Evolutionary conservation across 2,329 filamentous ascomycete species (phyloP).

Genomic region (Penicillium frequentans): DNA sequence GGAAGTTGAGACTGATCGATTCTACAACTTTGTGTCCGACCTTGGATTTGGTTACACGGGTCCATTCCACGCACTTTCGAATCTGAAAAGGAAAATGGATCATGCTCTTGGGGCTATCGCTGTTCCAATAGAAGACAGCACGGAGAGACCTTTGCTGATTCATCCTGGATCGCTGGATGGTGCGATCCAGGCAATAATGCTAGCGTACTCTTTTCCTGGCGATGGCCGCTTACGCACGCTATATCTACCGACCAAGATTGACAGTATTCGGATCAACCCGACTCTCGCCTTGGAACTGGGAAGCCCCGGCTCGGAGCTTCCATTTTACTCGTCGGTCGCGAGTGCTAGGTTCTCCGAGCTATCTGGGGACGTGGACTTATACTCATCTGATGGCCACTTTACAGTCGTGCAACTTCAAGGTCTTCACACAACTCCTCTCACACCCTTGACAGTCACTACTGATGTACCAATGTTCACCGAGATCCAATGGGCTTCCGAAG

Average conservation of each 20-base stretch:
- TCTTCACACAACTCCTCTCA: slow-evolving; percentile 21
- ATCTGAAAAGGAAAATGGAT: slow-evolving; percentile 18
- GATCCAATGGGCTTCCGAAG: slow-evolving; percentile 18
- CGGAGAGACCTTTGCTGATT: slow-evolving; percentile 7
- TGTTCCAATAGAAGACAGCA: slow-evolving; percentile 4
- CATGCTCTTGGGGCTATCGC: slow-evolving; percentile 19
- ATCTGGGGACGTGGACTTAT: slow-evolving; percentile 27
- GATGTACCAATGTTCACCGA: slow-evolving; percentile 23
- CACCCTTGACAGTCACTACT: slow-evolving; percentile 10
- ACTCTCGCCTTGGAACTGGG: slow-evolving; percentile 1
- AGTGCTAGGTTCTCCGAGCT: slow-evolving; percentile 15
- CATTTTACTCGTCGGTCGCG: slow-evolving; percentile 19
- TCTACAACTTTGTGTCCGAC: slow-evolving; percentile 25
- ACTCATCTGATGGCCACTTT: slow-evolving; percentile 12
- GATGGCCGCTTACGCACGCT: slow-evolving; percentile 19
- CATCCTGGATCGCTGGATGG: slow-evolving; percentile 18
- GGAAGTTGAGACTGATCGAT: slow-evolving; percentile 21
- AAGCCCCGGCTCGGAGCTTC: slow-evolving; percentile 9
- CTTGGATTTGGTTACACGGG: slow-evolving; percentile 29
- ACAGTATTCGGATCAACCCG: slow-evolving; percentile 19
- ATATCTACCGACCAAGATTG: slow-evolving; percentile 23
- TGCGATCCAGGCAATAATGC: slow-evolving; percentile 23
- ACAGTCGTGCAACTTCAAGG: slow-evolving; percentile 22
- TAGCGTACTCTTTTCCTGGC: slow-evolving; percentile 22
- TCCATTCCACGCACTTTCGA: slow-evolving; percentile 21